phyloP scores from a whole-genome alignment of 164 flowering plant species.

The Kingdonia uniflora region DNA sequence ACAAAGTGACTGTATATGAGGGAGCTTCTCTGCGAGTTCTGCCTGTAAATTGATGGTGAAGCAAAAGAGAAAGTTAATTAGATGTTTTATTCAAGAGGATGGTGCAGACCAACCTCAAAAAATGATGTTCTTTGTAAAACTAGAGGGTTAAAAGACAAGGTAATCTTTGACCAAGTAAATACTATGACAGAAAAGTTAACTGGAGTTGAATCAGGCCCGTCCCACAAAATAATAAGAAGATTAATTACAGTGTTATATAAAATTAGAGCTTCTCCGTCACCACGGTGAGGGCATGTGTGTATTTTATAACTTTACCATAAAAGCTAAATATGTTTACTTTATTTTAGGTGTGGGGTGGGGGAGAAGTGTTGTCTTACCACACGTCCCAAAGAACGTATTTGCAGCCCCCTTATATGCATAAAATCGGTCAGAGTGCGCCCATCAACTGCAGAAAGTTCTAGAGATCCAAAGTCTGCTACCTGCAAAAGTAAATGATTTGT shows the following conservation, averaged over 20 bases:
- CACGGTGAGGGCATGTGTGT: too few relatives aligned
- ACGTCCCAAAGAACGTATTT: constrained; percentile 79
- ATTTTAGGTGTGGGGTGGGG: background rate
- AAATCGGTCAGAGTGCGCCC: constrained; percentile 92
- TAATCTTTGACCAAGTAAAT: too few relatives aligned
- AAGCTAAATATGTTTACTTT: background rate
- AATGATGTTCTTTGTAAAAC: too few relatives aligned
- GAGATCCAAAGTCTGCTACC: constrained; percentile 92
- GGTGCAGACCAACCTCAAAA: too few relatives aligned
- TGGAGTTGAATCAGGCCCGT: too few relatives aligned
- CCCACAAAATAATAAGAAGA: too few relatives aligned
- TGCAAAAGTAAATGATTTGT: constrained; percentile 15
- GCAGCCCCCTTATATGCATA: constrained; percentile 88
- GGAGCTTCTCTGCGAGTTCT: constrained; percentile 83
- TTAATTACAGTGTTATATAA: too few relatives aligned
- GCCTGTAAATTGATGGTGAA: constrained; percentile 33
- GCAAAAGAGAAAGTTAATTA: background rate
- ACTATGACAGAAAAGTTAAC: too few relatives aligned
- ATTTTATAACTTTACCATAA: background rate
- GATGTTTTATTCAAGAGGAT: background rate
- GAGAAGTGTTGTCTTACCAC: constrained; percentile 46
- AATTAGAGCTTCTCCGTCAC: too few relatives aligned
- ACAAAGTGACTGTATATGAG: constrained; percentile 90
- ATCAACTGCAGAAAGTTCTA: constrained; percentile 96
- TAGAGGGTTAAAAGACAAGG: too few relatives aligned